Evolutionary conservation across 2,329 filamentous ascomycete species (phyloP), one percentile per base, ranked within the genome.

Genomic region (Cordyceps militaris): DNA sequence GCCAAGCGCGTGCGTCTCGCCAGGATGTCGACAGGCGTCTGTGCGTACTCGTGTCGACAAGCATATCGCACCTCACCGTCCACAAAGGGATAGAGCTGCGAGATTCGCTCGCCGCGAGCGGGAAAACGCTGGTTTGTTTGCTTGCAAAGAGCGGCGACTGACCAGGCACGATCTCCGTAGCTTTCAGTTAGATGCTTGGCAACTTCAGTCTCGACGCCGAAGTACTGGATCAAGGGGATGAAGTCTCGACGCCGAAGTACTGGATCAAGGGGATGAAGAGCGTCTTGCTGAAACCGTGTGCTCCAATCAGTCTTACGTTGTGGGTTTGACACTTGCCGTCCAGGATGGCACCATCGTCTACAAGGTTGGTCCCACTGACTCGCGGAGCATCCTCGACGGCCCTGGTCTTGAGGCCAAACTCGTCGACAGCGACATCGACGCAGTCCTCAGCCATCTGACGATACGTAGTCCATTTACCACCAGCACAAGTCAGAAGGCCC

Each of bases 221-320:
- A 96, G 74, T 96, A 89, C 72, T 97, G 91, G 68, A 96, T 94
- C 36, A 97, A 78, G 72, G 93, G 92, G 78, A 97, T 96, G 76
- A 96, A 96, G 24, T 96, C 73, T 96, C 92, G 58, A 97, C 76
- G 62, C 91, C 91, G 69, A 90, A 96, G 74, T 96, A 89, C 72
- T 97, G 91, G 68, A 96, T 94, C 36, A 97, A 78, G 72, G 93
- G 92, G 78, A 97, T 96, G 76, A 96, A 96, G 24, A 97, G 84
- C 1, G 91, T 81, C 73, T 91, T 91, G 72, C 87, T 91, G 76
- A 86, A 95, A 56, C 91, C 90, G 70, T 96, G 91, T 11, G 91
- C 89, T 64, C 91, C 91, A 59, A 94, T 79, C 34, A 96, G 78
- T 56, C 88, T 86, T 55, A 95, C 86, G 65, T 87, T 84, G 71